These are phyloP conservation scores for Yamadazyma dendronema DNA, from an alignment of 1,139 yeast genomes.

Conservation along the genomic window DNA sequence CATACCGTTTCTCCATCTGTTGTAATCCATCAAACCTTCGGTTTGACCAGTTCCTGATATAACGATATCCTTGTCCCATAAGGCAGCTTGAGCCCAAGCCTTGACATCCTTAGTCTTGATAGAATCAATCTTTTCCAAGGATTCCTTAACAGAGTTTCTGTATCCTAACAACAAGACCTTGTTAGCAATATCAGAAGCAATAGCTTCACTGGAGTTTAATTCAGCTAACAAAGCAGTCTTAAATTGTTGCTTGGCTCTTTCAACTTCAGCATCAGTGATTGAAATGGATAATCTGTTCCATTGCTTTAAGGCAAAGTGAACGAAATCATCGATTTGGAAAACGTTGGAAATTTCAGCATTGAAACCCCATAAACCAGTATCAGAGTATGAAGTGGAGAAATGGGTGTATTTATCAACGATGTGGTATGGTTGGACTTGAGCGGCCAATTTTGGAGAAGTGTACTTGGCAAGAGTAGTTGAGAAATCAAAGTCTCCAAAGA, in stretches of 20 bases:
- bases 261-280: conserved; percentile 72
- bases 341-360: conserved; percentile 62
- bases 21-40: conserved; percentile 78
- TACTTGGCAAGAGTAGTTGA: conserved; percentile 54
- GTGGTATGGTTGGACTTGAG: conserved; percentile 69
- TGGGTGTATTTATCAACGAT: conserved; percentile 70
- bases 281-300: conserved; percentile 83
- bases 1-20: conserved; percentile 85
- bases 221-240: conserved; percentile 57
- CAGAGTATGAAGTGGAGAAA: conserved; percentile 70
- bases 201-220: conserved; percentile 46
- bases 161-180: conserved; percentile 61
- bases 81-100: conserved; percentile 70
- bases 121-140: conserved; percentile 61
- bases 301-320: conserved; percentile 77
- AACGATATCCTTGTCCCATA: conserved; percentile 85
- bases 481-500: conserved; percentile 61
- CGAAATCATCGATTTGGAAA: conserved; percentile 63
- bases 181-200: conserved; percentile 58
- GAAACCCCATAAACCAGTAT: conserved; percentile 83
- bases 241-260: conserved; percentile 69
- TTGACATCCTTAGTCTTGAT: conserved; percentile 59
- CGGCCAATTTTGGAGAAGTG: conserved; percentile 85
- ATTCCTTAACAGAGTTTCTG: conserved; percentile 58
- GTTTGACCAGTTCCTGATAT: conserved; percentile 81